Percentiles rank a stretch among this genome's conserved stretches.
These are phyloP conservation scores for Epichloe uncinata DNA, from an alignment of 2,329 filamentous ascomycete species.

Conservation along the genomic window DNA sequence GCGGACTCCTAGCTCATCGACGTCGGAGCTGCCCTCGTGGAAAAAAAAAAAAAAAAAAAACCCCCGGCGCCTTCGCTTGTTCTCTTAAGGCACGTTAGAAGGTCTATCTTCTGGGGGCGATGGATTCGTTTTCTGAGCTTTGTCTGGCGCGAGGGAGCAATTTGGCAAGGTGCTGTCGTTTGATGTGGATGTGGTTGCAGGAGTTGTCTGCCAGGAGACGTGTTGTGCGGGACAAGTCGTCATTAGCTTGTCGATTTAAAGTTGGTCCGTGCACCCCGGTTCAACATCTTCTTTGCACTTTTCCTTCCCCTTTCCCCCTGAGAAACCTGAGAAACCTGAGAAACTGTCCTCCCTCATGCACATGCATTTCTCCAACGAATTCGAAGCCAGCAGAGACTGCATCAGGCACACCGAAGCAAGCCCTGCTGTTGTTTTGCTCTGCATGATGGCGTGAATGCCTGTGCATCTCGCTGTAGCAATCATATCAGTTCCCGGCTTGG, in stretches of 20 bases:
- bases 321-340: neutral
- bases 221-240: neutral
- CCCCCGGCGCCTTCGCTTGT: neutral
- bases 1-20: conserved; percentile 22
- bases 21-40: conserved; percentile 5
- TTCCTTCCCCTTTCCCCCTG: too few relatives aligned
- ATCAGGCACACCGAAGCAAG: neutral
- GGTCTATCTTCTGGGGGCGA: too few relatives aligned
- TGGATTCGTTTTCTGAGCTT: neutral
- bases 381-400: neutral
- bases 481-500: too few relatives aligned
- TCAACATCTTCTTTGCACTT: too few relatives aligned
- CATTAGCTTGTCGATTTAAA: neutral
- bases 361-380: neutral
- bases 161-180: neutral
- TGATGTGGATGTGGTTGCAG: conserved; percentile 2
- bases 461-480: too few relatives aligned
- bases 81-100: too few relatives aligned
- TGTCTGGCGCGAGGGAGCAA: neutral
- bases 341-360: neutral
- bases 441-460: too few relatives aligned
- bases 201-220: neutral
- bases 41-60: neutral
- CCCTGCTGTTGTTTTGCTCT: too few relatives aligned
- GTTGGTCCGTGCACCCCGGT: too few relatives aligned